Evolutionary conservation across 1,139 yeast species (phyloP).

Genomic region (Protomyces gravidus): DNA sequence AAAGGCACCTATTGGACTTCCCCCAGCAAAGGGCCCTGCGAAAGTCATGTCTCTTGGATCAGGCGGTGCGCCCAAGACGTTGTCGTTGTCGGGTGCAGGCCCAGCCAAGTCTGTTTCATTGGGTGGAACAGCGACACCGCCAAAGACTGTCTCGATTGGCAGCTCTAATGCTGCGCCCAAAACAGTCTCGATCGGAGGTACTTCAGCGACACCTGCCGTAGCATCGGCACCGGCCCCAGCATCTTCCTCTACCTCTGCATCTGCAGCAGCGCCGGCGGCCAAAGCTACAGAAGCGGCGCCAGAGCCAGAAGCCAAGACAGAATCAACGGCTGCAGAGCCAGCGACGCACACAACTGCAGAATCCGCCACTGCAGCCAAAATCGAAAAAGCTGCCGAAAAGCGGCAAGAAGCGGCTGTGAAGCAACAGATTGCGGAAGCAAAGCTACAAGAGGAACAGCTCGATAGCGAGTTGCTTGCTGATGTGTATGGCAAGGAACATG

Average conservation of each 20-base stretch:
- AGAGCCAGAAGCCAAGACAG: slow-evolving; percentile 30
- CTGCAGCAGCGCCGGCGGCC: slow-evolving; percentile 26
- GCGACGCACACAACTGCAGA: slow-evolving; percentile 34
- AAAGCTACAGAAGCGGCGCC: slow-evolving; percentile 31
- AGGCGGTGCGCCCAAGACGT: slow-evolving; percentile 20
- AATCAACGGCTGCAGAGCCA: slow-evolving; percentile 36
- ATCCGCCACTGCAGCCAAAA: slow-evolving; percentile 34
- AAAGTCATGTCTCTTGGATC: slow-evolving; percentile 27
- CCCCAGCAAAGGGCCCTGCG: slow-evolving; percentile 30
- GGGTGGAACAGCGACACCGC: slow-evolving; percentile 8
- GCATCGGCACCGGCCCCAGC: slow-evolving; percentile 34
- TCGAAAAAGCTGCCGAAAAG: slow-evolving; percentile 35
- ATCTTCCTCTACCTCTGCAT: too few species aligned
- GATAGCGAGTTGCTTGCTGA: slow-evolving; percentile 87
- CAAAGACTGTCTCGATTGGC: slow-evolving; percentile 20
- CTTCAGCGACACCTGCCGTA: slow-evolving; percentile 33
- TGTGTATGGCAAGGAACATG: slow-evolving; percentile 94
- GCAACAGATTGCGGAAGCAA: slow-evolving; percentile 45
- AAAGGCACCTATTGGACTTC: slow-evolving; percentile 1
- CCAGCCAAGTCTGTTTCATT: slow-evolving; percentile 27
- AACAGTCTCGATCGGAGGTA: slow-evolving; percentile 1
- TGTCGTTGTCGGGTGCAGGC: slow-evolving; percentile 17
- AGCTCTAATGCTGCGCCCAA: slow-evolving; percentile 21
- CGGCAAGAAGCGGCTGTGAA: slow-evolving; percentile 43
- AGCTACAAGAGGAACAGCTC: slow-evolving; percentile 77